Percentiles rank a stretch among this genome's conserved stretches.
Conservation (phyloP, 306 rosid genomes). For the Acmispon strigosus region DNA sequence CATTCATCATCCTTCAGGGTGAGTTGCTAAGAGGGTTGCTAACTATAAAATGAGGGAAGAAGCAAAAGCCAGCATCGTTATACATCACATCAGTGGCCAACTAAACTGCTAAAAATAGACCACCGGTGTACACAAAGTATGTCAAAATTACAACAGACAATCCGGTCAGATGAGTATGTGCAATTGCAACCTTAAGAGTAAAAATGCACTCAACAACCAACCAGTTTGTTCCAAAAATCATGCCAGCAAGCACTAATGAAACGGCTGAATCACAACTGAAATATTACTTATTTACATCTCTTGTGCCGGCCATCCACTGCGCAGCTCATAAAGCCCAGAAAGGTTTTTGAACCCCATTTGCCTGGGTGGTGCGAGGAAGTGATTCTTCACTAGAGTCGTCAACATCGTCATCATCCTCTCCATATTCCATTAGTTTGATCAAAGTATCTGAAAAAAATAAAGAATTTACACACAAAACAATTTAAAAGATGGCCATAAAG, state of each 20-base stretch:
- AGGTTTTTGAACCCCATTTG: conserved; percentile 55
- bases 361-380: conserved; percentile 14
- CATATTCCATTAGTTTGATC: conserved; percentile 90
- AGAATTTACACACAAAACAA: background rate
- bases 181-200: background rate
- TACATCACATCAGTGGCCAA: background rate
- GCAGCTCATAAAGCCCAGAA: conserved; percentile 73
- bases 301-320: conserved; percentile 6
- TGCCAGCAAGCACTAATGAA: conserved; percentile 15
- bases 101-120: conserved; percentile 4
- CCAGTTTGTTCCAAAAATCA: conserved; percentile 9
- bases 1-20: background rate
- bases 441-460: conserved; percentile 62
- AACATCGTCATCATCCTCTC: conserved; percentile 82
- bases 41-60: background rate
- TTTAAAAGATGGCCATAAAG: conserved; percentile 5
- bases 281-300: conserved; percentile 20
- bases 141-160: conserved; percentile 14
- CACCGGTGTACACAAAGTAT: conserved; percentile 8
- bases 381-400: conserved; percentile 52
- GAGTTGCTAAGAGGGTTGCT: background rate
- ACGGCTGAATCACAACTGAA: background rate
- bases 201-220: conserved; percentile 16
- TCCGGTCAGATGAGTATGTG: background rate
- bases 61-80: background rate